A percentile compares a stretch with the other conserved stretches of the same genome.
phyloP scores from a whole-genome alignment of 1,139 yeast species.

The Suhomyces atakaporum region DNA sequence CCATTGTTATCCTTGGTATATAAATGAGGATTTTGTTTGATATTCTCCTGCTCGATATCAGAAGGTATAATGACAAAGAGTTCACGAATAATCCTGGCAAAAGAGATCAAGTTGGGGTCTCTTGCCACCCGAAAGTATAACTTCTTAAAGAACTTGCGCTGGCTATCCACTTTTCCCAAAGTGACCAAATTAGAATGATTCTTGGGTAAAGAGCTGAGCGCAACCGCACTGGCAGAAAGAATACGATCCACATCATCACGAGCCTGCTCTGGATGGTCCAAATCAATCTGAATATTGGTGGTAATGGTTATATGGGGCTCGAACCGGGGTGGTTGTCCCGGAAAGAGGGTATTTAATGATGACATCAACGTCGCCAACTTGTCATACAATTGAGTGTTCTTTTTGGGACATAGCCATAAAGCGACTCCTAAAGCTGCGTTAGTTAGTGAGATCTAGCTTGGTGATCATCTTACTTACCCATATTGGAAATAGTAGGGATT shows the following conservation, averaged over 20 bases:
- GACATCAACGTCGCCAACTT: conserved; percentile 61
- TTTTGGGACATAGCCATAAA: conserved; percentile 76
- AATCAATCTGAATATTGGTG: conserved; percentile 52
- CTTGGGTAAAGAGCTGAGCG: conserved; percentile 51
- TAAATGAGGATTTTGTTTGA: conserved; percentile 41
- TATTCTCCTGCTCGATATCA: conserved; percentile 39
- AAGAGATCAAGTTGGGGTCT: conserved; percentile 59
- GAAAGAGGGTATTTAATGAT: conserved; percentile 68
- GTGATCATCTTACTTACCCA: conserved; percentile 11
- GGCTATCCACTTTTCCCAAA: conserved; percentile 41
- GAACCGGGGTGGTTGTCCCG: conserved; percentile 63
- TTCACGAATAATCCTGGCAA: conserved; percentile 72
- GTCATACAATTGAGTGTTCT: conserved; percentile 55
- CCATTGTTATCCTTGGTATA: conserved; percentile 42
- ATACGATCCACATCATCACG: conserved; percentile 61
- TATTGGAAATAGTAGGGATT: background rate
- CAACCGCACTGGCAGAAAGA: conserved; percentile 66
- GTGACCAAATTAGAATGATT: conserved; percentile 40
- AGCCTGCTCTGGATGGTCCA: conserved; percentile 37
- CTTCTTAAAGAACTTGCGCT: conserved; percentile 43
- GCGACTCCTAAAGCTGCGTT: conserved; percentile 50
- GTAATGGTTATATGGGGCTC: conserved; percentile 82
- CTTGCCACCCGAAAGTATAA: conserved; percentile 59
- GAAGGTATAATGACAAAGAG: conserved; percentile 55
- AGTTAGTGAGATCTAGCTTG: conserved; percentile 7